Evolutionary conservation across 805 yeast species (phyloP), one percentile per base, ranked within the genome.

Genomic region (Barnettozyma wickerhamii): DNA sequence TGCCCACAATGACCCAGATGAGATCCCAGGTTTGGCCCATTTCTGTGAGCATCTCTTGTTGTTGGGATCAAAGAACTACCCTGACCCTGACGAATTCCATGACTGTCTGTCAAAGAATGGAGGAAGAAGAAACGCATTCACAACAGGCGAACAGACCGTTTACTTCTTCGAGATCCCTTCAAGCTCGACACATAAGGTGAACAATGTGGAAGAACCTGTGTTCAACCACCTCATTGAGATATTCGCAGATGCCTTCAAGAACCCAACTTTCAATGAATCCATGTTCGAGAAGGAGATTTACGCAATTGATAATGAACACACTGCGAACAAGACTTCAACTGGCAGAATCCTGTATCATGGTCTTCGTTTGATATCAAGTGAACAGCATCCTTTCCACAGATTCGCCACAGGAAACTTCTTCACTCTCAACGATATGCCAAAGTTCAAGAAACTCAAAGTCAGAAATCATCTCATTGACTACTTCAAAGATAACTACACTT

Each of bases 11-110:
- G 97, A 91, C 49, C 91, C 95, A 1, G 66, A 64, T 6, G 71
- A 70, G 5, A 50, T 83, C 2, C 79, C 79, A 0, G 99, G 99
- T 0, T 56, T 91, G 28, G 98, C 98, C 0, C 99, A 91, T 64
- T 72, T 87, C 43, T 83, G 95, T 52, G 96, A 88, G 55, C 96
- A 88, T 58, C 68, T 84, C 71, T 41, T 80, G 3, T 62, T 76
- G 26, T 67, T 71, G 41, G 84, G 82, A 3, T 75, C 84, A 0
- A 76, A 72, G 50, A 61, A 68, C 37, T 80, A 58, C 46, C 81
- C 84, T 1, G 55, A 62, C 15, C 68, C 75, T 1, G 70, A 67
- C 29, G 51, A 53, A 19, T 76, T 75, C 45, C 71, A 71, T 36
- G 69, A 70, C 21, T 40, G 59, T 6, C 51, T 82, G 1, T 49